These are phyloP conservation scores for Helicocarpus griseus DNA, from an alignment of 2,329 filamentous ascomycete genomes.

Conservation along the genomic window DNA sequence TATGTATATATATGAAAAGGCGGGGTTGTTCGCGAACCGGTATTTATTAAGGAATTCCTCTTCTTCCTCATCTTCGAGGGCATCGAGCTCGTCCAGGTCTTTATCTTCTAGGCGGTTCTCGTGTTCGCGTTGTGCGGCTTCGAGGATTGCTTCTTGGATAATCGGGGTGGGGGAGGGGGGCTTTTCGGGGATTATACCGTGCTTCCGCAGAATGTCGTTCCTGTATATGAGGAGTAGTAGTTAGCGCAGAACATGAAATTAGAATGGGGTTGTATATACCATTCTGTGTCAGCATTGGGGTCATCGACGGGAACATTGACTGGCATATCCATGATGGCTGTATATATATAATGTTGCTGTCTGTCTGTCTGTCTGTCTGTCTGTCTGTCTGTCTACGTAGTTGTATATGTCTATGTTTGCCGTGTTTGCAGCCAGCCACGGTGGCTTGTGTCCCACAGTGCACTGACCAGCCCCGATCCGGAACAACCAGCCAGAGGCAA, in stretches of 20 bases:
- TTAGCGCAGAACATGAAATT: slow-evolving; percentile 9
- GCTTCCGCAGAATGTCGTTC: slow-evolving; percentile 97
- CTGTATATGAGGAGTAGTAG: slow-evolving; percentile 49
- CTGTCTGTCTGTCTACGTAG: not conserved
- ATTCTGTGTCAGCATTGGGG: slow-evolving; percentile 96
- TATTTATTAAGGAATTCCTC: slow-evolving; percentile 85
- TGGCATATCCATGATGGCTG: slow-evolving; percentile 42
- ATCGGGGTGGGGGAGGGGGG: slow-evolving; percentile 89
- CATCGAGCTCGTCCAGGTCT: slow-evolving; percentile 85
- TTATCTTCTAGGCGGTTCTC: slow-evolving; percentile 92
- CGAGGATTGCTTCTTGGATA: slow-evolving; percentile 85
- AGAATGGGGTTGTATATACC: slow-evolving; percentile 43
- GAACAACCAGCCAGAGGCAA: slow-evolving; percentile 9
- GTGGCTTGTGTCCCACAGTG: slow-evolving; percentile 12
- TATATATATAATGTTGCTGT: slow-evolving; percentile 9
- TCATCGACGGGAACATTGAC: slow-evolving; percentile 81
- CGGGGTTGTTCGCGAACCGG: slow-evolving; percentile 36
- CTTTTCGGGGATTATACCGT: slow-evolving; percentile 96
- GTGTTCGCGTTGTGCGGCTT: slow-evolving; percentile 73
- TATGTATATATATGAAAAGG: not conserved
- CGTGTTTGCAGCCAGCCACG: slow-evolving; percentile 12
- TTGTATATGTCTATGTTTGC: slow-evolving; percentile 12
- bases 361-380: not conserved
- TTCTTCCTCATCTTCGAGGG: slow-evolving; percentile 91
- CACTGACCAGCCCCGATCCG: slow-evolving; percentile 1